These are phyloP conservation scores for Trichoderma lentiforme DNA, from an alignment of 2,329 filamentous ascomycete species.

Conservation along the genomic window DNA sequence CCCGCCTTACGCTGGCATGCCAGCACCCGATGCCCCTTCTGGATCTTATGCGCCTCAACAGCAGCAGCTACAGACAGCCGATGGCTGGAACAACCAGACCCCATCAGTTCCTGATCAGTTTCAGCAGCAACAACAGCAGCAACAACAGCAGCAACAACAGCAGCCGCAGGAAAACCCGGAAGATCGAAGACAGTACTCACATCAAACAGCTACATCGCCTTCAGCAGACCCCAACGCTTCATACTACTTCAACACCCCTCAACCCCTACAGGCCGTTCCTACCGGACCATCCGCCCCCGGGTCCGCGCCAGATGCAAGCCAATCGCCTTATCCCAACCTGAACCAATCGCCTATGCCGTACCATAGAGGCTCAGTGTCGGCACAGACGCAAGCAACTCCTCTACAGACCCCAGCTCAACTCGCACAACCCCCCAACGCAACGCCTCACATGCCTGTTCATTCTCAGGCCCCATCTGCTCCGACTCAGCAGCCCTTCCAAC, in stretches of 20 bases:
- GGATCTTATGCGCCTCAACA: slow-evolving; percentile 46
- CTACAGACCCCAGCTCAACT: slow-evolving; percentile 29
- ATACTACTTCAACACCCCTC: slow-evolving; percentile 54
- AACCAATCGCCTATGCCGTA: slow-evolving; percentile 44
- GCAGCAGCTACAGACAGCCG: slow-evolving; percentile 46
- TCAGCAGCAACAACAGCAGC: slow-evolving; percentile 28
- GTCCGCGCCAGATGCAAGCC: slow-evolving; percentile 39
- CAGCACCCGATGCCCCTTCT: slow-evolving; percentile 38
- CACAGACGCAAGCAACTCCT: slow-evolving; percentile 33
- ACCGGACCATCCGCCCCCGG: slow-evolving; percentile 38
- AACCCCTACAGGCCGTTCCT: slow-evolving; percentile 19
- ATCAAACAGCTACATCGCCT: slow-evolving; percentile 29
- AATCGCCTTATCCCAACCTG: slow-evolving; percentile 53
- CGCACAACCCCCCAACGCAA: slow-evolving; percentile 28
- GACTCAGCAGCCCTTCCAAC: slow-evolving; percentile 6
- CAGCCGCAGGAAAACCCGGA: slow-evolving; percentile 24
- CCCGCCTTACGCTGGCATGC: slow-evolving; percentile 36
- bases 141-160: background rate
- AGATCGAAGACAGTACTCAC: slow-evolving; percentile 30
- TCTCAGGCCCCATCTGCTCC: slow-evolving; percentile 1
- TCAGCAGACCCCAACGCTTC: slow-evolving; percentile 51
- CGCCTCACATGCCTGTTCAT: slow-evolving; percentile 20
- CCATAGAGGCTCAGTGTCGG: slow-evolving; percentile 41
- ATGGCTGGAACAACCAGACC: slow-evolving; percentile 48
- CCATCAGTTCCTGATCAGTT: slow-evolving; percentile 33